phyloP scores from a whole-genome alignment of 225 moss, liverwort and hornwort genomes.

The Bryoerythrophyllum caledonicum region DNA sequence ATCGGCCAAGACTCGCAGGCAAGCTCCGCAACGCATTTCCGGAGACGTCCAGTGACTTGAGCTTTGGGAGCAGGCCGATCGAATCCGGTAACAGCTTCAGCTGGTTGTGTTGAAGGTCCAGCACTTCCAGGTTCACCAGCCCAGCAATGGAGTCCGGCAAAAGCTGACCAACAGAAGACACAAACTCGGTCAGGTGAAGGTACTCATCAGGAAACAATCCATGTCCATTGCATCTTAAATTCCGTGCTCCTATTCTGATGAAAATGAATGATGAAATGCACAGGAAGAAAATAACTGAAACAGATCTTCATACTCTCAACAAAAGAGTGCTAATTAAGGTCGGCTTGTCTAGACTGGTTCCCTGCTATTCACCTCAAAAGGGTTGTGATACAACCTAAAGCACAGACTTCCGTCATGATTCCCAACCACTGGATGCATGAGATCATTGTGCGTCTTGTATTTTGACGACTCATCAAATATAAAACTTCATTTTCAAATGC shows the following conservation, averaged over 20 bases:
- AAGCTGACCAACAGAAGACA: conserved; percentile 32
- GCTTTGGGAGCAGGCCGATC: conserved; percentile 57
- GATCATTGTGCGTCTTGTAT: too few relatives aligned
- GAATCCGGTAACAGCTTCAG: conserved; percentile 63
- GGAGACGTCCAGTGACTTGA: conserved; percentile 58
- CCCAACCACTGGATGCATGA: too few relatives aligned
- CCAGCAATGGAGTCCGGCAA: conserved; percentile 62
- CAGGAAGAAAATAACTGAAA: neutral
- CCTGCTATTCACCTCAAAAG: too few relatives aligned
- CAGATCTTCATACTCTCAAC: conserved; percentile 3
- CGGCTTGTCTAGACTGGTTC: too few relatives aligned
- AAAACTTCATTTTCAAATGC: too few relatives aligned
- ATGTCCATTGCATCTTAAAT: neutral
- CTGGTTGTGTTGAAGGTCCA: conserved; percentile 62
- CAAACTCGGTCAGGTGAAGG: conserved; percentile 25
- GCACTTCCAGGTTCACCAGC: conserved; percentile 44
- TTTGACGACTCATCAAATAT: too few relatives aligned
- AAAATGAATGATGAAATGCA: neutral
- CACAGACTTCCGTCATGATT: too few relatives aligned
- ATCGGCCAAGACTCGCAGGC: conserved; percentile 58
- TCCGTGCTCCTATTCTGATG: neutral
- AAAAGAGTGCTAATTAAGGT: neutral
- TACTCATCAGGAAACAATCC: conserved; percentile 15
- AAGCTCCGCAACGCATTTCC: conserved; percentile 50
- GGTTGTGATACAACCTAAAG: too few relatives aligned